A percentile compares a stretch with the other conserved stretches of the same genome.
Conservation (phyloP, 1,284 basidiomycete genomes). For the Fomitopsis palustris region DNA sequence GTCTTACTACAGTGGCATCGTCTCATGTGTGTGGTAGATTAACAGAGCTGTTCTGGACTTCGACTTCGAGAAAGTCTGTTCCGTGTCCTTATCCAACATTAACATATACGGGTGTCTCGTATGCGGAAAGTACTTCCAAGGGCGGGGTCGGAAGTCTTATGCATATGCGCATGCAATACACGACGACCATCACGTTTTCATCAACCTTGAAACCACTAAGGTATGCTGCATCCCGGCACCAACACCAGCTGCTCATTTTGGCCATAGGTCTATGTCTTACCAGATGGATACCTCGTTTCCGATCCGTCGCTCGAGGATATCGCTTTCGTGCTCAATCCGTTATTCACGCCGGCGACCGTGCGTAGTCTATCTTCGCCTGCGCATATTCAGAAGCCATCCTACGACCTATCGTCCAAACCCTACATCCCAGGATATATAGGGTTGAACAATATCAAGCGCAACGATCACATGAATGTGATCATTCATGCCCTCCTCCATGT, state of each 20-base stretch:
- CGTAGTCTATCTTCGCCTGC: conserved; percentile 52
- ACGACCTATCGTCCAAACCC: conserved; percentile 77
- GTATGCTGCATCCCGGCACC: conserved; percentile 37
- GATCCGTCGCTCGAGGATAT: conserved; percentile 97
- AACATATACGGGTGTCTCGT: conserved; percentile 98
- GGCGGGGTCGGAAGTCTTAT: conserved; percentile 88
- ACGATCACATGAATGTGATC: conserved; percentile 97
- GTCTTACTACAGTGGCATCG: not conserved
- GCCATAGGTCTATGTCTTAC: conserved; percentile 90
- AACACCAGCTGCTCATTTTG: conserved; percentile 12
- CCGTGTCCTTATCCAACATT: conserved; percentile 93
- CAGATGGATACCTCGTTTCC: conserved; percentile 93
- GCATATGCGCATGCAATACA: conserved; percentile 98
- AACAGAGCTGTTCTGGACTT: conserved; percentile 91
- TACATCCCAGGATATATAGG: conserved; percentile 96
- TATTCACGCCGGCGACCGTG: conserved; percentile 61
- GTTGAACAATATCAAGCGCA: conserved; percentile 95
- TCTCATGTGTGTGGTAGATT: conserved; percentile 43
- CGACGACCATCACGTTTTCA: conserved; percentile 97
- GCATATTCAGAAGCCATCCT: conserved; percentile 72
- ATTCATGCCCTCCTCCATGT: conserved; percentile 94
- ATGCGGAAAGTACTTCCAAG: conserved; percentile 99
- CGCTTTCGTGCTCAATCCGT: conserved; percentile 84
- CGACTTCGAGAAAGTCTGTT: conserved; percentile 99
- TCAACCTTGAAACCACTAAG: conserved; percentile 91